Conservation (phyloP, 805 yeast genomes). For the Candida glaebosa region DNA sequence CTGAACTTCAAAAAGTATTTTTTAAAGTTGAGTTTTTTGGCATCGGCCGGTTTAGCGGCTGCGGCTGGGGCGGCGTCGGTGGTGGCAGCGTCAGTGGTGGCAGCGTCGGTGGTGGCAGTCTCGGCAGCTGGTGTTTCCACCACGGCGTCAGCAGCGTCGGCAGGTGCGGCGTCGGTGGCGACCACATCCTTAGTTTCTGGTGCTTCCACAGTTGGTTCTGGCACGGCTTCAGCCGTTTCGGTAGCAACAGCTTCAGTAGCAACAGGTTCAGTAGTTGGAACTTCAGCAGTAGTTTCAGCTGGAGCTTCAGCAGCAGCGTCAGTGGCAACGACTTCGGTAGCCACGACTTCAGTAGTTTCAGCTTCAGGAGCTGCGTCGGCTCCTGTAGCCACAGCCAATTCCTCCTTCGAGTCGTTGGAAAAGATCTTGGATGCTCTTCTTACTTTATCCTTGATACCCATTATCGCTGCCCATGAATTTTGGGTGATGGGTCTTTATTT, state of each 20-base stretch:
- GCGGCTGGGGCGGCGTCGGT: slow-evolving; percentile 5
- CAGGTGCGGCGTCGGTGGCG: slow-evolving; percentile 5
- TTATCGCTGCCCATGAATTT: slow-evolving; percentile 11
- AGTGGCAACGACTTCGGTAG: slow-evolving; percentile 6
- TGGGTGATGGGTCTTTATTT: not conserved
- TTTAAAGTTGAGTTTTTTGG: slow-evolving; percentile 32
- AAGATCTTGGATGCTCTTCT: slow-evolving; percentile 38
- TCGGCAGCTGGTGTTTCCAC: slow-evolving; percentile 3
- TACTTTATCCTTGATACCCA: slow-evolving; percentile 38
- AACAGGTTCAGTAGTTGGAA: slow-evolving; percentile 5
- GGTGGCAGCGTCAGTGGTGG: slow-evolving; percentile 9
- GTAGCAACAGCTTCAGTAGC: slow-evolving; percentile 8
- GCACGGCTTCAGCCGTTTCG: slow-evolving; percentile 8
- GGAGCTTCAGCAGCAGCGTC: slow-evolving; percentile 6
- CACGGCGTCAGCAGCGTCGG: slow-evolving; percentile 9
- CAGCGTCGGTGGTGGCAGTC: slow-evolving; percentile 6
- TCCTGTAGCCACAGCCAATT: slow-evolving; percentile 10
- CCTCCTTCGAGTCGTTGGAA: slow-evolving; percentile 24
- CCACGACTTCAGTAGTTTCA: slow-evolving; percentile 9
- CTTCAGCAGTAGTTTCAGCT: slow-evolving; percentile 6
- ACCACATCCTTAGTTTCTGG: slow-evolving; percentile 13
- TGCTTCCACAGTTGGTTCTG: slow-evolving; percentile 8
- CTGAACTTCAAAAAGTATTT: slow-evolving; percentile 34
- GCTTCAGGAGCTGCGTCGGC: slow-evolving; percentile 6
- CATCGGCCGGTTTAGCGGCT: not conserved